phyloP scores from a whole-genome alignment of 2,329 filamentous ascomycete genomes.

The Talaromyces sp. region DNA sequence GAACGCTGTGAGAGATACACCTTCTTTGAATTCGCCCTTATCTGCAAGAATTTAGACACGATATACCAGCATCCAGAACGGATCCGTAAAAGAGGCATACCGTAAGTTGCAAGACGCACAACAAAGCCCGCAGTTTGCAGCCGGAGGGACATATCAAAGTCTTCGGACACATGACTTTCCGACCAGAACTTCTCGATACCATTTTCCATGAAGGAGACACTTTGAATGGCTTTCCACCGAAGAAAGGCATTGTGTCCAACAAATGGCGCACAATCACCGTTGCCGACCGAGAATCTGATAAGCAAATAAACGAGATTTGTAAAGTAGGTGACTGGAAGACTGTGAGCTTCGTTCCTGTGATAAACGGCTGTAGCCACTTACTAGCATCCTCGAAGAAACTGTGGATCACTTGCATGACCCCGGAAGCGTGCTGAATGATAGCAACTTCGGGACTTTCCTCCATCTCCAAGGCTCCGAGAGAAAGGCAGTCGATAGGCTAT shows the following conservation, averaged over 20 bases:
- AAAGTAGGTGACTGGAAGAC: conserved; percentile 59
- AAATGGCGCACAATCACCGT: conserved; percentile 68
- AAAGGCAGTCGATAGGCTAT: conserved; percentile 57
- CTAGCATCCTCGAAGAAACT: conserved; percentile 69
- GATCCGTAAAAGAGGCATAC: background rate
- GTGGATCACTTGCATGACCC: conserved; percentile 70
- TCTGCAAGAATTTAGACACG: conserved; percentile 30
- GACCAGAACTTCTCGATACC: conserved; percentile 69
- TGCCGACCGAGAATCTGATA: conserved; percentile 65
- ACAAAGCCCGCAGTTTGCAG: conserved; percentile 64
- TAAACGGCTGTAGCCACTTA: background rate
- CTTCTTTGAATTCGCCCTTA: conserved; percentile 67
- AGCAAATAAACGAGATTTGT: conserved; percentile 72
- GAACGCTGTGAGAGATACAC: conserved; percentile 77
- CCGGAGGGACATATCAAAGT: conserved; percentile 70
- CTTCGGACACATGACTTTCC: conserved; percentile 69
- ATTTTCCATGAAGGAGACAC: conserved; percentile 30
- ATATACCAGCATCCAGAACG: background rate
- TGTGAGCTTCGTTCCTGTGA: background rate
- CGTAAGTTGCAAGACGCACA: conserved; percentile 63
- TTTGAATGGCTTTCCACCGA: conserved; percentile 50
- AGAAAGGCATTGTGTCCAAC: conserved; percentile 74
- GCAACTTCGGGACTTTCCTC: conserved; percentile 63
- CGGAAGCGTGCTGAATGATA: conserved; percentile 67
- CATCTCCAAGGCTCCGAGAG: conserved; percentile 70